phyloP scores from a whole-genome alignment of 1,139 yeast species.

The Hansenula lynferdii region DNA sequence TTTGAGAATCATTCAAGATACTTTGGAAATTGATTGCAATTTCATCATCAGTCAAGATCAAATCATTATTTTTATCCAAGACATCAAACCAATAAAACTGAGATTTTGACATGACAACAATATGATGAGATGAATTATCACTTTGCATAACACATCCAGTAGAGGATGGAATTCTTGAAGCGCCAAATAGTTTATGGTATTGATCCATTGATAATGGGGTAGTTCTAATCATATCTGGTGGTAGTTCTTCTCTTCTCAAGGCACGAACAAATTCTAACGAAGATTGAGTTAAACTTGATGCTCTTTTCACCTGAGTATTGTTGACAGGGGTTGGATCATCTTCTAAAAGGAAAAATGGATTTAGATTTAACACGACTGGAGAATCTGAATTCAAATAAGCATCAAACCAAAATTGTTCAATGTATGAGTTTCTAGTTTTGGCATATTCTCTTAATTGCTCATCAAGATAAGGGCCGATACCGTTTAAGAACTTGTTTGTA shows the following conservation, averaged over 20 bases:
- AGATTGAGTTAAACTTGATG: constrained; percentile 75
- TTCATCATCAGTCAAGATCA: constrained; percentile 65
- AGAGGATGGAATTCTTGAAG: constrained; percentile 77
- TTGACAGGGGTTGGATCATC: constrained; percentile 86
- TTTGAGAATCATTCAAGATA: constrained; percentile 66
- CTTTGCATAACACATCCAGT: constrained; percentile 84
- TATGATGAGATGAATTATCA: constrained; percentile 69
- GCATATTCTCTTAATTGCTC: constrained; percentile 60
- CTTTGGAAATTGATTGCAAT: constrained; percentile 70
- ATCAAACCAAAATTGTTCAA: constrained; percentile 93
- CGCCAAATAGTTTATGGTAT: constrained; percentile 78
- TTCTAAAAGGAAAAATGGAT: constrained; percentile 82
- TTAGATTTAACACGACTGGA: constrained; percentile 81
- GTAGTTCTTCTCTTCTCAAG: constrained; percentile 65
- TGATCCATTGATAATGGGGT: constrained; percentile 89
- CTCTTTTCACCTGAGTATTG: constrained; percentile 70
- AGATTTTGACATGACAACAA: constrained; percentile 79
- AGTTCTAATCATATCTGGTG: constrained; percentile 65
- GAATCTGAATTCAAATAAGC: constrained; percentile 82
- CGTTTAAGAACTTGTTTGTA: constrained; percentile 50
- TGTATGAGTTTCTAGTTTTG: constrained; percentile 64
- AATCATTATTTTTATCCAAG: constrained; percentile 62
- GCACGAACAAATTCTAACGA: constrained; percentile 78
- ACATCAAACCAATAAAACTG: constrained; percentile 96
- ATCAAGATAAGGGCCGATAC: constrained; percentile 60